These are phyloP conservation scores for Nissolia schottii DNA, from an alignment of 306 rosid species.

Conservation along the genomic window DNA sequence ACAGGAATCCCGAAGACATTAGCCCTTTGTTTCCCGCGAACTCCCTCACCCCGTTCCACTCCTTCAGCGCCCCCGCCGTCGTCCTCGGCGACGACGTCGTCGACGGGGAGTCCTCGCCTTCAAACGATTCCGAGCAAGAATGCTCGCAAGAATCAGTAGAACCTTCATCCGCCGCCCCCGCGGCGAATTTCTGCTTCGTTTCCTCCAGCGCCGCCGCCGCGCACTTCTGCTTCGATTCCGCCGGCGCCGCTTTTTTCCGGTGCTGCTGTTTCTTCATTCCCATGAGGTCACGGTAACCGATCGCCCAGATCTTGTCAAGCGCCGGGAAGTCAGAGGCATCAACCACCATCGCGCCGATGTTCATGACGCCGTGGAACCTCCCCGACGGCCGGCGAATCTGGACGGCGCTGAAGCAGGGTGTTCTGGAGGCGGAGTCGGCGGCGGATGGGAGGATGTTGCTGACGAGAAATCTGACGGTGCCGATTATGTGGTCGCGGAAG, in stretches of 20 bases:
- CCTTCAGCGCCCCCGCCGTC: conserved; percentile 41
- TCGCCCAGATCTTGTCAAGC: conserved; percentile 42
- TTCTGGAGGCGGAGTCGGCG: neutral
- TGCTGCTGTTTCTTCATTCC: conserved; percentile 33
- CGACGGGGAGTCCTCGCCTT: conserved; percentile 43
- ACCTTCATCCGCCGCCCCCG: neutral
- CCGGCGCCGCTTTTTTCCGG: neutral
- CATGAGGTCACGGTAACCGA: conserved; percentile 72
- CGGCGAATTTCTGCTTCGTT: neutral
- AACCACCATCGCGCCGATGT: conserved; percentile 56
- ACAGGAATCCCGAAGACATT: conserved; percentile 54
- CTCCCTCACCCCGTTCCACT: conserved; percentile 54
- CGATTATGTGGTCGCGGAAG: conserved; percentile 55
- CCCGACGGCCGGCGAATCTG: conserved; percentile 85
- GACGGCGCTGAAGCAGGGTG: conserved; percentile 64
- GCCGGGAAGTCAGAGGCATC: conserved; percentile 45
- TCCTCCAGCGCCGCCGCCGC: neutral
- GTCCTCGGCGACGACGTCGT: conserved; percentile 40
- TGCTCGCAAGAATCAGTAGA: conserved; percentile 39
- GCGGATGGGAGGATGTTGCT: conserved; percentile 45
- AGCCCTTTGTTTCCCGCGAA: conserved; percentile 50
- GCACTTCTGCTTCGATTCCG: conserved; percentile 11
- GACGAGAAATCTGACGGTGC: conserved; percentile 69
- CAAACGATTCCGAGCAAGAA: conserved; percentile 36
- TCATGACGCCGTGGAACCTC: conserved; percentile 73